Evolutionary conservation across 306 rosid genomes (phyloP).

Genomic region (Vicia faba): DNA sequence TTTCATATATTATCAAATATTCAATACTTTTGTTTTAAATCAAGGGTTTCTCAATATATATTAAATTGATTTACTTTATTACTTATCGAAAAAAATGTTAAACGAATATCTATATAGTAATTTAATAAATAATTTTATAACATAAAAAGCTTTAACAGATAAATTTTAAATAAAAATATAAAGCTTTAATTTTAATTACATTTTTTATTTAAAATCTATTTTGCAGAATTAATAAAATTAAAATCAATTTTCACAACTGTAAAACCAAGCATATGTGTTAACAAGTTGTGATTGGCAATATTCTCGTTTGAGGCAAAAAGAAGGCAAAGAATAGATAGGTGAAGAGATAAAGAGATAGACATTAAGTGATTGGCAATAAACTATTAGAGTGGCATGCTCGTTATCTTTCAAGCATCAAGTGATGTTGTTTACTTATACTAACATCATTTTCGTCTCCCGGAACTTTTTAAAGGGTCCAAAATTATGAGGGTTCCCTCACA

Average conservation of each 20-base stretch:
- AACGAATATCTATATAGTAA: too few relatives aligned
- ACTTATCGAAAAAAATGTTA: too few relatives aligned
- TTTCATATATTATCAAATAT: too few relatives aligned
- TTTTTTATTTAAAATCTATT: too few relatives aligned
- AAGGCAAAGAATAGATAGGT: not conserved
- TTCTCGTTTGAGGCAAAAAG: not conserved
- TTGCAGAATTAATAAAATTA: too few relatives aligned
- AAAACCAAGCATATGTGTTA: not conserved
- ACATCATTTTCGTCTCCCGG: not conserved
- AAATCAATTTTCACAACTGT: not conserved
- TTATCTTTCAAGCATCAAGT: slow-evolving; percentile 19
- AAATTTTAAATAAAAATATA: too few relatives aligned
- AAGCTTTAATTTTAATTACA: too few relatives aligned
- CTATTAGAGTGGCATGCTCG: not conserved
- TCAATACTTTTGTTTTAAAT: too few relatives aligned
- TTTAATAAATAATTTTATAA: too few relatives aligned
- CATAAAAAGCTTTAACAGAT: too few relatives aligned
- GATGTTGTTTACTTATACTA: slow-evolving; percentile 18
- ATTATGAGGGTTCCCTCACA: slow-evolving; percentile 7
- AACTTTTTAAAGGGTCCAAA: slow-evolving; percentile 21
- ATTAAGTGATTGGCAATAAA: slow-evolving; percentile 17
- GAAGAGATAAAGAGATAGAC: slow-evolving; percentile 4
- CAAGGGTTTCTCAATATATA: too few relatives aligned
- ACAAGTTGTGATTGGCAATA: slow-evolving; percentile 9
- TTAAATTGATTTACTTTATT: too few relatives aligned